Conservation (phyloP, 495 filamentous ascomycete genomes). For the Pyronema domesticum region DNA sequence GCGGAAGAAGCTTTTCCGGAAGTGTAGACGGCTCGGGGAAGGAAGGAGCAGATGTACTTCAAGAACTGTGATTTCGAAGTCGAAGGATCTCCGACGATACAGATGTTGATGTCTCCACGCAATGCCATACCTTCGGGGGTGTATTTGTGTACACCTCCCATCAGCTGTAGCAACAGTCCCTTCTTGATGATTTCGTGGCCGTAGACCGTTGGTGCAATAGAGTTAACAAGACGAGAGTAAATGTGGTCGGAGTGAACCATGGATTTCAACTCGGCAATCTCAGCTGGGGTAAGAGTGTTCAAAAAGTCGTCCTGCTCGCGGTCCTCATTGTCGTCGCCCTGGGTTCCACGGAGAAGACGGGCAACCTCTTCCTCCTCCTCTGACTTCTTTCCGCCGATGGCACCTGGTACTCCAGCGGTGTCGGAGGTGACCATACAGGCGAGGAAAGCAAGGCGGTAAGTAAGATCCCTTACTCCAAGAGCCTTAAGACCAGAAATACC, state of each 20-base stretch:
- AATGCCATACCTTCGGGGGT: slow-evolving; percentile 84
- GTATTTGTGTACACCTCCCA: slow-evolving; percentile 80
- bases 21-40: slow-evolving; percentile 92
- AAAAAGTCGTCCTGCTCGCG: slow-evolving; percentile 78
- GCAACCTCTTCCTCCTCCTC: slow-evolving; percentile 24
- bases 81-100: slow-evolving; percentile 94
- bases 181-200: slow-evolving; percentile 98
- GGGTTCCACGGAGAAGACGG: slow-evolving; percentile 18
- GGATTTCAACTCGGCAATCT: slow-evolving; percentile 76
- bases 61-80: slow-evolving; percentile 97
- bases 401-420: slow-evolving; percentile 48
- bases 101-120: slow-evolving; percentile 95
- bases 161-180: slow-evolving; percentile 77
- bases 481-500: slow-evolving; percentile 82
- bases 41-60: slow-evolving; percentile 91
- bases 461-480: slow-evolving; percentile 84
- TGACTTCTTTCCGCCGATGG: slow-evolving; percentile 16
- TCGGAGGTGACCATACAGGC: slow-evolving; percentile 95
- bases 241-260: slow-evolving; percentile 95
- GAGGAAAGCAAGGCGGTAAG: slow-evolving; percentile 92
- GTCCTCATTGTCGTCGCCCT: slow-evolving; percentile 28
- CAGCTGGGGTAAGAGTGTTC: slow-evolving; percentile 57
- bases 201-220: slow-evolving; percentile 85
- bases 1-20: slow-evolving; percentile 96
- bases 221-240: slow-evolving; percentile 75